Conservation (phyloP, 129 eudicot species). For the Glebionis coronaria region DNA sequence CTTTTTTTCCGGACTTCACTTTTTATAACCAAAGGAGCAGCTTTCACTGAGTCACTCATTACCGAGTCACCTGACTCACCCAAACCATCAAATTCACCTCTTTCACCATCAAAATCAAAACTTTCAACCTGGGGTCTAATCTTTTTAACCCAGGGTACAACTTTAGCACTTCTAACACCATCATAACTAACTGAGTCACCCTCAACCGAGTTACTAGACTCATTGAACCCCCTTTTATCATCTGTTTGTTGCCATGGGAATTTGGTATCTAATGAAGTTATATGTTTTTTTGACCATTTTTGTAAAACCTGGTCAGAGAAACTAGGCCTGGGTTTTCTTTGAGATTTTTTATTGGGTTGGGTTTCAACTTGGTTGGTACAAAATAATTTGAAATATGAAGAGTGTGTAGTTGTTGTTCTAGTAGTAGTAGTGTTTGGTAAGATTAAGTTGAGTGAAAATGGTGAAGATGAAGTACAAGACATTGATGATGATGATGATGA, state of each 20-base stretch:
- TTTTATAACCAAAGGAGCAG: conserved; percentile 73
- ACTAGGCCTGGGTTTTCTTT: conserved; percentile 86
- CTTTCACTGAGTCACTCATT: conserved; percentile 17
- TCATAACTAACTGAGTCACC: neutral
- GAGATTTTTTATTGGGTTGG: conserved; percentile 46
- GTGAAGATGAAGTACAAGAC: conserved; percentile 20
- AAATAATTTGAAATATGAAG: conserved; percentile 19
- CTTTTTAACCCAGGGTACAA: too few species aligned
- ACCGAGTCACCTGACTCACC: conserved; percentile 28
- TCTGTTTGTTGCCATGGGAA: conserved; percentile 71
- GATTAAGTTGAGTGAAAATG: conserved; percentile 25
- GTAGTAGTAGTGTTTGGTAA: conserved; percentile 14
- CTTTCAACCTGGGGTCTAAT: too few species aligned
- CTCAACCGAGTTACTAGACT: conserved; percentile 19
- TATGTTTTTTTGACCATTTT: conserved; percentile 66
- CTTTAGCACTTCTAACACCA: too few species aligned
- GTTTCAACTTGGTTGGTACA: conserved; percentile 33
- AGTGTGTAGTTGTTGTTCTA: neutral
- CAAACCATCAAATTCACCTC: too few species aligned
- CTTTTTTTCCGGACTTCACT: conserved; percentile 37
- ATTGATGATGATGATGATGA: conserved; percentile 25
- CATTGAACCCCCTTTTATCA: conserved; percentile 22
- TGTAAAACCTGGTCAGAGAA: conserved; percentile 70
- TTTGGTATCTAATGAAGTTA: conserved; percentile 40
- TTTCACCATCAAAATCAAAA: too few species aligned